Evolutionary conservation across 169 alveolate species (phyloP).

Genomic region (Eimeria sp.): DNA sequence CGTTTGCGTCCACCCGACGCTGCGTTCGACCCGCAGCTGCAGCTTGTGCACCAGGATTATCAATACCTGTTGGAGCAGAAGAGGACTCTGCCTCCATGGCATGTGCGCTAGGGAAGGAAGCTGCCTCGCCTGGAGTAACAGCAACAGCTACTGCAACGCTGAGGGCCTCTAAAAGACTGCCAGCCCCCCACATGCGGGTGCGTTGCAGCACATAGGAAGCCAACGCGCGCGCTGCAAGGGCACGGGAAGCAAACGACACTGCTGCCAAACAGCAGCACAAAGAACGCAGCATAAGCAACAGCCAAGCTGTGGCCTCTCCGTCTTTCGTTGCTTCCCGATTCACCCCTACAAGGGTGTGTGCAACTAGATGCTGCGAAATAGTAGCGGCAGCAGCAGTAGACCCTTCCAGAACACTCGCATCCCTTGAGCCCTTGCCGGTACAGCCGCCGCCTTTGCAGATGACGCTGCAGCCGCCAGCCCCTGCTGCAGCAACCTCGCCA

Average conservation of each 20-base stretch:
- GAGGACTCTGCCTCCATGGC: neutral
- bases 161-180: neutral
- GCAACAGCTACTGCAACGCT: neutral
- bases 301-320: constrained; percentile 3
- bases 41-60: neutral
- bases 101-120: neutral
- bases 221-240: constrained; percentile 51
- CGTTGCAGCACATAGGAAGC: constrained; percentile 35
- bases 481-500: constrained; percentile 19
- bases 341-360: neutral
- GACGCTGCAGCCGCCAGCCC: neutral
- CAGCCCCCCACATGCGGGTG: constrained; percentile 19
- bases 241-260: constrained; percentile 24
- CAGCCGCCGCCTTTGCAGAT: neutral
- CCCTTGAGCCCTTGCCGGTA: neutral
- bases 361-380: neutral
- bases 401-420: neutral
- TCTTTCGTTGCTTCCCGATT: neutral
- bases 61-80: neutral
- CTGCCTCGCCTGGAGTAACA: neutral
- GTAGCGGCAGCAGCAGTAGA: neutral
- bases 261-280: constrained; percentile 46
- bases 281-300: constrained; percentile 1
- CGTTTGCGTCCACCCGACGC: constrained; percentile 21
- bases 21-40: neutral